Evolutionary conservation across 345 rosid genomes (phyloP), one percentile per base, ranked within the genome.

Genomic region (Linum trigynum): DNA sequence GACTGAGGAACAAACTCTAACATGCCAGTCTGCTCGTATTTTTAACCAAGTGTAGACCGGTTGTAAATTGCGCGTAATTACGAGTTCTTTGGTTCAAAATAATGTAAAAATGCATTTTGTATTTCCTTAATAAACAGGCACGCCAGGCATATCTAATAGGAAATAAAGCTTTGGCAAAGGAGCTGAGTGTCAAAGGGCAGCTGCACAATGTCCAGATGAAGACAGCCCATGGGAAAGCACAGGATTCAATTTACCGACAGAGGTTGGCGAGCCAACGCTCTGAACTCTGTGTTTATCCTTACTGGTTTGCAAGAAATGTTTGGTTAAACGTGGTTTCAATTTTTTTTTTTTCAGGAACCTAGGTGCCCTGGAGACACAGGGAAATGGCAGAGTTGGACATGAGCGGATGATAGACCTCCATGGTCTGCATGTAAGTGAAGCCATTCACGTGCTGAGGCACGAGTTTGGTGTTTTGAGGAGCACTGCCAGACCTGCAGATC

Each of bases 321-420:
- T 57, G 37, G 61, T 6, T 57, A 17, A 10, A 9, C 9, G 4
- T 57, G 10, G 38, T 37, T 57, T 5, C 37, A 39, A 14, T 45
- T 56, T 37, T 37, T 63, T 23, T 23, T 23, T 23, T 4, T 5
- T 8, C 81, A 92, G 98, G 91, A 90, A 94, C 74, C 88, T 96
- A 3, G 81, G 68, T 71, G 79, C 81, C 48, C 74, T 73, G 59
- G 96, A 86, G 67, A 76, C 76, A 72, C 82, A 81, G 60, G 79
- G 73, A 57, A 71, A 78, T 73, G 82, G 77, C 48, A 82, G 96
- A 83, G 97, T 23, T 23, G 32, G 91, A 43, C 84, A 78, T 39
- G 97, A 90, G 71, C 82, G 88, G 67, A 90, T 94, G 90, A 94
- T 94, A 77, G 99, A 94, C 79, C 84, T 94, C 68, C 99, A 94